Percentiles rank a stretch among this genome's conserved stretches.
Evolutionary conservation across 1,284 basidiomycete species (phyloP).

Genomic region (Peniophora sp.): DNA sequence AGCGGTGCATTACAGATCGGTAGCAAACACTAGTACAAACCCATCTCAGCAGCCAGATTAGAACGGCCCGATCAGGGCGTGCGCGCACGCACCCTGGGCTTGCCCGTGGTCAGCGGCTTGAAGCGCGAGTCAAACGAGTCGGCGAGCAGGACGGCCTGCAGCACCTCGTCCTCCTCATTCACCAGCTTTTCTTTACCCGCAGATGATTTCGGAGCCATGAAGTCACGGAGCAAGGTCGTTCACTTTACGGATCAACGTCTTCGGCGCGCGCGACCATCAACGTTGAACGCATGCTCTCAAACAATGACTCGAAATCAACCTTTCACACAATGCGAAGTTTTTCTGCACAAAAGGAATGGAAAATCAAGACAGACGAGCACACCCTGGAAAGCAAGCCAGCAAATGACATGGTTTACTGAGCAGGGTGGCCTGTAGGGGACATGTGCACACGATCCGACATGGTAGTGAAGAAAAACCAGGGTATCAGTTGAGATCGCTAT

Average conservation of each 20-base stretch:
- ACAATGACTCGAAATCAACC: not conserved
- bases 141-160: slow-evolving; percentile 90
- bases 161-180: slow-evolving; percentile 67
- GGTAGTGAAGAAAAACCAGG: slow-evolving; percentile 34
- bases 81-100: slow-evolving; percentile 74
- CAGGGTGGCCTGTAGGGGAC: slow-evolving; percentile 35
- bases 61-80: slow-evolving; percentile 1
- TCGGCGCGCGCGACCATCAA: slow-evolving; percentile 3
- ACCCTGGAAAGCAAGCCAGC: not conserved
- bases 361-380: no score
- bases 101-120: slow-evolving; percentile 76
- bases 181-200: slow-evolving; percentile 53
- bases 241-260: slow-evolving; percentile 1
- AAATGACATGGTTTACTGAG: slow-evolving; percentile 45
- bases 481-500: slow-evolving; percentile 31
- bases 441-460: slow-evolving; percentile 47
- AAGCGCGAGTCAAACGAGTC: slow-evolving; percentile 95
- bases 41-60: not conserved
- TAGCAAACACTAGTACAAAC: slow-evolving; percentile 65
- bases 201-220: slow-evolving; percentile 59
- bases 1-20: slow-evolving; percentile 92
- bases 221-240: slow-evolving; percentile 2
- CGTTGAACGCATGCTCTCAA: not conserved
- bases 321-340: no score
- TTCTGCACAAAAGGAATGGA: no score